Percentiles rank a stretch among this genome's conserved stretches.
phyloP scores from a whole-genome alignment of 208 protist genomes.

The Herpetomonas tarakana region DNA sequence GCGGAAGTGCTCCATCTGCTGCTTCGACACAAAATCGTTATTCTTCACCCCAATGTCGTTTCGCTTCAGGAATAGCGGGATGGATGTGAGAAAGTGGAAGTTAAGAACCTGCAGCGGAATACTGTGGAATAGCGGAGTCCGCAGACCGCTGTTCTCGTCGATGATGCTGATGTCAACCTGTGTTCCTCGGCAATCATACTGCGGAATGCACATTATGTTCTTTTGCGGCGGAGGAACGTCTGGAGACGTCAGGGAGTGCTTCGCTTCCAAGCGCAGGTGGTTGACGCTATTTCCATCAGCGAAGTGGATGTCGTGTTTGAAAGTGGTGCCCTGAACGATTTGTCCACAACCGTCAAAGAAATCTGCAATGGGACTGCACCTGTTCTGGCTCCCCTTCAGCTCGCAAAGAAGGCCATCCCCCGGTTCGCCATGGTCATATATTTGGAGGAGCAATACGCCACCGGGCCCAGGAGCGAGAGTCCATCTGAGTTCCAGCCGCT shows the following conservation, averaged over 20 bases:
- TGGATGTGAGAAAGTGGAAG: slow-evolving; percentile 74
- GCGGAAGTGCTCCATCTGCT: slow-evolving; percentile 82
- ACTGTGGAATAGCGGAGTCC: slow-evolving; percentile 45
- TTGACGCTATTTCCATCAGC: slow-evolving; percentile 9
- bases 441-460: slow-evolving; percentile 41
- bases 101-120: slow-evolving; percentile 71
- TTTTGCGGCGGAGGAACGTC: slow-evolving; percentile 28
- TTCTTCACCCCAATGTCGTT: slow-evolving; percentile 82
- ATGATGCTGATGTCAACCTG: slow-evolving; percentile 57
- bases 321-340: slow-evolving; percentile 23
- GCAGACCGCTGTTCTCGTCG: slow-evolving; percentile 40
- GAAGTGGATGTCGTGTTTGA: slow-evolving; percentile 19
- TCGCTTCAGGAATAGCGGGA: slow-evolving; percentile 77
- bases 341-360: slow-evolving; percentile 63
- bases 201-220: slow-evolving; percentile 24
- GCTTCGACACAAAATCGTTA: slow-evolving; percentile 71
- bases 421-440: slow-evolving; percentile 51
- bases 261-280: slow-evolving; percentile 20
- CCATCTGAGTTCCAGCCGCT: slow-evolving; percentile 65
- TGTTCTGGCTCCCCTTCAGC: slow-evolving; percentile 26
- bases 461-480: slow-evolving; percentile 35
- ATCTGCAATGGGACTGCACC: slow-evolving; percentile 55
- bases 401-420: slow-evolving; percentile 50
- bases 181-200: slow-evolving; percentile 50
- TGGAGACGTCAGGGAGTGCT: slow-evolving; percentile 16